phyloP scores from a whole-genome alignment of 164 flowering plant genomes.

The Warburgia ugandensis region DNA sequence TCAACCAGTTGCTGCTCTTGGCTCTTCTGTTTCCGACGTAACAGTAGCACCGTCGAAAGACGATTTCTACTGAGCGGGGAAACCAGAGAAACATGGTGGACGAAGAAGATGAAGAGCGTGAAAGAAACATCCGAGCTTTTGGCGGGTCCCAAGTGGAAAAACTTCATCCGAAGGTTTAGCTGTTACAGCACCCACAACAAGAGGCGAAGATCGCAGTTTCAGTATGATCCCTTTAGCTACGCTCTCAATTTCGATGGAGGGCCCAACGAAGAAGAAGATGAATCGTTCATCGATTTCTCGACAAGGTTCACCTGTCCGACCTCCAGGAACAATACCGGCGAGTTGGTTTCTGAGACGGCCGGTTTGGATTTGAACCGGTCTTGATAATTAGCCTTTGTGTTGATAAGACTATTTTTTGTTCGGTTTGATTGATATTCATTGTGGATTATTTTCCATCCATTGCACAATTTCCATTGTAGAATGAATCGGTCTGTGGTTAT shows the following conservation, averaged over 20 bases:
- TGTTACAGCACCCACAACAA: not conserved
- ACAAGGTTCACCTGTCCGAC: constrained; percentile 1
- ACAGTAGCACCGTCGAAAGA: not conserved
- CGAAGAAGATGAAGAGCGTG: constrained; percentile 25
- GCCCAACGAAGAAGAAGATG: not conserved
- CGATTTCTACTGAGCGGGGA: constrained; percentile 1
- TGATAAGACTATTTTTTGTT: too few relatives aligned
- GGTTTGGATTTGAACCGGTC: not conserved
- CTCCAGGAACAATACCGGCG: not conserved
- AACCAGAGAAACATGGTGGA: constrained; percentile 18
- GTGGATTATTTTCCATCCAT: too few relatives aligned
- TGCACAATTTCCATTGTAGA: too few relatives aligned
- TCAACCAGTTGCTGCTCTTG: not conserved
- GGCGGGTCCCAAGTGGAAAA: constrained; percentile 93
- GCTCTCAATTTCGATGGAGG: constrained; percentile 6
- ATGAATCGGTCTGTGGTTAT: too few relatives aligned
- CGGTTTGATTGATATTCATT: too few relatives aligned
- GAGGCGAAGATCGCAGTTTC: not conserved
- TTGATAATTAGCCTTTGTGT: not conserved
- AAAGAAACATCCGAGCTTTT: constrained; percentile 82
- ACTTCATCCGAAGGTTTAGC: constrained; percentile 25
- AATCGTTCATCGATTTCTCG: not conserved
- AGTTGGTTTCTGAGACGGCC: not conserved
- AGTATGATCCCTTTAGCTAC: constrained; percentile 3
- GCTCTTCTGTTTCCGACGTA: not conserved